These are phyloP conservation scores for Aspergillus ochraceoroseus DNA, from an alignment of 2,329 filamentous ascomycete genomes.

Conservation along the genomic window DNA sequence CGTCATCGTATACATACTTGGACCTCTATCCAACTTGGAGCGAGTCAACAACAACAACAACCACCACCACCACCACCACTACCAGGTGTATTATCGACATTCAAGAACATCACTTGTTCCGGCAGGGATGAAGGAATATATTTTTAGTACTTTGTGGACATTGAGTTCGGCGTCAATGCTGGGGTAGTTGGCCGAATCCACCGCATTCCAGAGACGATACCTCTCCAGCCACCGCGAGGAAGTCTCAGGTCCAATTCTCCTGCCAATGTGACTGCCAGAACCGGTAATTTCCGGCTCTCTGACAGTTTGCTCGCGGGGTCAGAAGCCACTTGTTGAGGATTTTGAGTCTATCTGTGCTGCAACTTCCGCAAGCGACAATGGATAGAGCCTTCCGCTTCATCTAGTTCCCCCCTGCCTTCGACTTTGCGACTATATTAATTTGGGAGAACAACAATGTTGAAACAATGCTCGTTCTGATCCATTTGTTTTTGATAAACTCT, in stretches of 20 bases:
- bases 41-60: too few relatives aligned
- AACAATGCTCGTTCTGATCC: not conserved
- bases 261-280: too few relatives aligned
- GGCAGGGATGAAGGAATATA: too few relatives aligned
- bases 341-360: not conserved
- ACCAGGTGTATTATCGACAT: too few relatives aligned
- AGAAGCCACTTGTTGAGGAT: not conserved
- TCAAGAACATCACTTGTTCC: too few relatives aligned
- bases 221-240: too few relatives aligned
- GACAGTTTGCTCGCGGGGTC: not conserved
- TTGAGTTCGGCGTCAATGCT: not conserved
- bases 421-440: constrained; percentile 1
- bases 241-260: too few relatives aligned
- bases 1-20: constrained; percentile 18
- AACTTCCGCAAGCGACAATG: constrained; percentile 10
- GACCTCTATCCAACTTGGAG: too few relatives aligned
- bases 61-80: too few relatives aligned
- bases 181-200: not conserved
- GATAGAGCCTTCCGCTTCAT: not conserved
- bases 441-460: not conserved
- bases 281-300: too few relatives aligned
- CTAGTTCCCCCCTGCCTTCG: not conserved
- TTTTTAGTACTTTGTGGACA: too few relatives aligned
- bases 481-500: not conserved
- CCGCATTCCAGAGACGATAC: constrained; percentile 1